phyloP scores from a whole-genome alignment of 1,284 basidiomycete genomes.

The Clitocybe nebularis region DNA sequence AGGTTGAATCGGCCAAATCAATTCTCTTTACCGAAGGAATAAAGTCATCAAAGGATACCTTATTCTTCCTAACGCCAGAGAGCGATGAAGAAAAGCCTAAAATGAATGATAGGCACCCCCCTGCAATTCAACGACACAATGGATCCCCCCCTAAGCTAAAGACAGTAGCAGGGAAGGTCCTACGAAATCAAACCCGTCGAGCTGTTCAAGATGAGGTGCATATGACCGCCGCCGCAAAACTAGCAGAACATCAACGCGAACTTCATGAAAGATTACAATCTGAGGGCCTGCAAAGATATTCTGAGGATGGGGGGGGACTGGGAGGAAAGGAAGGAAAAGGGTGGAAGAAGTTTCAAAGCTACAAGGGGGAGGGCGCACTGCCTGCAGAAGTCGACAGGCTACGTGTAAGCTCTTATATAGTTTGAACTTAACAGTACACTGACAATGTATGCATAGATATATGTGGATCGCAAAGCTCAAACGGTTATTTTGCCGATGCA shows the following conservation, averaged over 20 bases:
- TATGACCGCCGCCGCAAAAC: constrained; percentile 65
- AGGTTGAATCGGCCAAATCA: constrained; percentile 67
- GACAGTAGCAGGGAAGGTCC: constrained; percentile 76
- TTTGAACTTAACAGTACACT: constrained; percentile 3
- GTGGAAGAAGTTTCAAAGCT: constrained; percentile 96
- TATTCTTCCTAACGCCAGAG: constrained; percentile 79
- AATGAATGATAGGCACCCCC: constrained; percentile 56
- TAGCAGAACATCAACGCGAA: constrained; percentile 87
- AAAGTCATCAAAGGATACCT: constrained; percentile 79
- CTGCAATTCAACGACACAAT: constrained; percentile 48
- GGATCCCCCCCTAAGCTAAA: constrained; percentile 68
- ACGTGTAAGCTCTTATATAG: constrained; percentile 50
- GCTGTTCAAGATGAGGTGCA: constrained; percentile 77
- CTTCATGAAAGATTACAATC: constrained; percentile 78
- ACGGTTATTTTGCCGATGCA: constrained; percentile 92
- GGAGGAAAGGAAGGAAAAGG: constrained; percentile 83
- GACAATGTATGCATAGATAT: constrained; percentile 54
- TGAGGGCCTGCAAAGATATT: constrained; percentile 83
- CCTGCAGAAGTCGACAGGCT: constrained; percentile 77
- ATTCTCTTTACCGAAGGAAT: constrained; percentile 80
- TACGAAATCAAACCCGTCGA: constrained; percentile 81
- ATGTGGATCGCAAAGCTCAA: constrained; percentile 87
- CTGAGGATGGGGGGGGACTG: constrained; percentile 67
- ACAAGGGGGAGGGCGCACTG: constrained; percentile 89
- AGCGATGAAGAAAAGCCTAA: constrained; percentile 51